Base-by-base conservation (phyloP, 495 filamentous ascomycete species). In the Aspergillus taichungensis region DNA sequence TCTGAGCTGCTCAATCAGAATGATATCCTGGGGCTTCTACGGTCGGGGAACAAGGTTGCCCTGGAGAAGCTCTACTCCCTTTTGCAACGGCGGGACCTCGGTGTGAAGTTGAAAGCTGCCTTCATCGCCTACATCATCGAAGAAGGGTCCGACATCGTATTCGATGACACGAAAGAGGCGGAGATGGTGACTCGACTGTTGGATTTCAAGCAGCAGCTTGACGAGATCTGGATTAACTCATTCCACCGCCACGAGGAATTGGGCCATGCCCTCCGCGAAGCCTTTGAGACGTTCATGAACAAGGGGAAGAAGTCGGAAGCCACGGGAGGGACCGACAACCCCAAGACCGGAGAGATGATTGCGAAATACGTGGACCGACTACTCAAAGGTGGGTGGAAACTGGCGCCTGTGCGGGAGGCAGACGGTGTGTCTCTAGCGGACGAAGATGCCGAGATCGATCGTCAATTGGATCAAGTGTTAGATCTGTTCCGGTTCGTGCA, bases 331-430 rank as follows among this genome's bases (percentile, higher is more conserved):
- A 85, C 86, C 4, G 80, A 86, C 50, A 94, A 94, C 44, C 84
- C 87, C 7, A 95, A 94, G 69, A 86, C 94, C 6, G 92, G 90
- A 29, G 92, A 99, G 66, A 94, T 96, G 90, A 94, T 97, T 46
- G 92, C 92, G 10, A 97, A 95, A 64, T 88, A 96, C 51, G 88
- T 99, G 46, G 90, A 99, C 66, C 70, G 82, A 61, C 72, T 99
- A 7, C 79, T 99, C 10, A 82, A 88, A 45, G 84, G 86, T 29
- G 94, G 92, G 6, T 75, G 87, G 40, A 96, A 87, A 63, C 77
- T 87, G 9, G 78, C 94, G 9, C 47, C 61, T 3, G 50, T 50
- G 32, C 60, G 56, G 33, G 53, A 52, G 33, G 54, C 59, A 8
- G 68, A 71, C 11, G 71, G 76, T 34, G 68, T 72, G 27, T 66